Evolutionary conservation across 176 grass and related monocot species (phyloP), one percentile per base, ranked within the genome.

Genomic region (Cymbopogon citratus): DNA sequence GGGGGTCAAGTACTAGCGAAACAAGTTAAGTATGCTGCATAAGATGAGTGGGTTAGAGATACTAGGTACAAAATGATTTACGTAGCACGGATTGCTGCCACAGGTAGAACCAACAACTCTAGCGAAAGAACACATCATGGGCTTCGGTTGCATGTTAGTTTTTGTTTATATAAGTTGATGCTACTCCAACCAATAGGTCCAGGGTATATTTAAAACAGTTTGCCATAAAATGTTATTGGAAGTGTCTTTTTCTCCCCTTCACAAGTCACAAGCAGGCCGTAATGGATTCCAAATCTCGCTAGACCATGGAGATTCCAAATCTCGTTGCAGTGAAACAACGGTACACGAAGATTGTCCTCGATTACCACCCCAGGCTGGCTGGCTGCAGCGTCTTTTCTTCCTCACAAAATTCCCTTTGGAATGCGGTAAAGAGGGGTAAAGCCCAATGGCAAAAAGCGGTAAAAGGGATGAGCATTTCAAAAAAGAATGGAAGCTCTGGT

Each of bases 391-490:
- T 33, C 41, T 31, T 14, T 61, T 16, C 43, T 79, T 82, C 14
- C 25, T 51, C 28, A 14, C 59, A 52, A 83, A 83, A 83, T 83
- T 65, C 59, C 13, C 70, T 74, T 83, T 51, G 81, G 81, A 74
- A 83, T 74, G 70, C 70, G 69, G 80, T 62, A 73, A 82, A 73
- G 75, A 11, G 68, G 28, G 4, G 2, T 14, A 35, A 73, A 83
- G 69, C 69, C 36, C 34, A 19, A 31, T 19, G 27, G 39, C 39
- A n/a, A 35, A 63, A 66, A 63, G 70, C 12, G 2, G 57, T 9
- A 74, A 64, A 74, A 74, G 81, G n/a, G 28, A 27, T 40, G 21
- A 74, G 81, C 70, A 83, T 83, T 70, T 59, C 40, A 74, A 74
- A 82, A 82, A 38, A 83, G 23, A 12, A 61, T 48, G 41, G 70